A percentile compares a stretch with the other conserved stretches of the same genome.
phyloP scores from a whole-genome alignment of 805 yeast species.

The Pichia scutulata region DNA sequence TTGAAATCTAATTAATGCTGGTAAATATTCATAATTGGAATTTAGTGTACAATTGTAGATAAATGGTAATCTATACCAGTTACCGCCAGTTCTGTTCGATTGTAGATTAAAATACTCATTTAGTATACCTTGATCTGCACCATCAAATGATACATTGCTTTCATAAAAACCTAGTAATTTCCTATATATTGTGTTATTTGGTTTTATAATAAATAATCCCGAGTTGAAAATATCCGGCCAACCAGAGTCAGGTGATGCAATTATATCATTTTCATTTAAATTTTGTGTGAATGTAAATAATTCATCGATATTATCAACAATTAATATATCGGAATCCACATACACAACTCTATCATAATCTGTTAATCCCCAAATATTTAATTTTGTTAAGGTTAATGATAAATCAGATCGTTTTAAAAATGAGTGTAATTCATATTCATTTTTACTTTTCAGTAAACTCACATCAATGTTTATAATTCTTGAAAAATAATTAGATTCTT shows the following conservation, averaged over 20 bases:
- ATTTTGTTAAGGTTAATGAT: conserved; percentile 40
- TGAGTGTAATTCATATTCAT: conserved; percentile 13
- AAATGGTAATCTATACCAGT: conserved; percentile 74
- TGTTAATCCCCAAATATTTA: conserved; percentile 43
- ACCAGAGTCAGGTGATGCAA: conserved; percentile 76
- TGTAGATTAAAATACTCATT: conserved; percentile 56
- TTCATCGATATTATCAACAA: conserved; percentile 32
- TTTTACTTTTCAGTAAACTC: conserved; percentile 16
- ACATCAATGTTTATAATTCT: conserved; percentile 19
- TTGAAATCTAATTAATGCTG: conserved; percentile 25
- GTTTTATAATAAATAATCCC: conserved; percentile 61
- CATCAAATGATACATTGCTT: conserved; percentile 50
- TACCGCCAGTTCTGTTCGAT: conserved; percentile 15
- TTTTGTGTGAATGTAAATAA: conserved; percentile 20
- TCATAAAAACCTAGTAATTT: conserved; percentile 31
- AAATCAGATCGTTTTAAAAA: conserved; percentile 27
- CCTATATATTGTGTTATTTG: conserved; percentile 36
- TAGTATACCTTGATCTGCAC: conserved; percentile 87
- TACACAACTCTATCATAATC: conserved; percentile 44
- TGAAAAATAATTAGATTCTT: conserved; percentile 12
- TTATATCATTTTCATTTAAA: conserved; percentile 21
- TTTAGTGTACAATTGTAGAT: conserved; percentile 69
- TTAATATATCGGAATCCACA: conserved; percentile 50
- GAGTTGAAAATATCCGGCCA: conserved; percentile 89
- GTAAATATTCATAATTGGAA: conserved; percentile 29